phyloP scores from a whole-genome alignment of 1,139 yeast genomes.

The Zygoascus hellenicus region DNA sequence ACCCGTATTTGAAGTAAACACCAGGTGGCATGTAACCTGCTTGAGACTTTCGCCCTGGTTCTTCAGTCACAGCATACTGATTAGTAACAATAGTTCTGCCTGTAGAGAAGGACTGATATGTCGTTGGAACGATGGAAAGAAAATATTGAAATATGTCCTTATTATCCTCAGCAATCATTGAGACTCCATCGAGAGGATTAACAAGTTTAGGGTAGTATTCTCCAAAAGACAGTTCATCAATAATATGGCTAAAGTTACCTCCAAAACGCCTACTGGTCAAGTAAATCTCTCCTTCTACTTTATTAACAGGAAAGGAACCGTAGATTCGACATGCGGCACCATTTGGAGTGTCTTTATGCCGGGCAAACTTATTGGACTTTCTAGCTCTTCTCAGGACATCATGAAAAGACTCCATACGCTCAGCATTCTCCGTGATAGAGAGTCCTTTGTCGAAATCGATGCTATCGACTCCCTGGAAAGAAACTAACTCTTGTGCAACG shows the following conservation, averaged over 20 bases:
- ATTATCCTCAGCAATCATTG: slow-evolving; percentile 37
- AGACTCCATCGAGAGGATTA: slow-evolving; percentile 69
- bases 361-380: slow-evolving; percentile 54
- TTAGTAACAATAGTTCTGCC: slow-evolving; percentile 74
- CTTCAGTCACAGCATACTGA: slow-evolving; percentile 77
- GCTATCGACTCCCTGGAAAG: slow-evolving; percentile 31
- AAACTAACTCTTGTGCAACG: slow-evolving; percentile 68
- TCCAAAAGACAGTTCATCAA: slow-evolving; percentile 87
- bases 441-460: slow-evolving; percentile 4
- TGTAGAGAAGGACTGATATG: slow-evolving; percentile 51
- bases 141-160: slow-evolving; percentile 46
- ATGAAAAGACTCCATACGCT: slow-evolving; percentile 20
- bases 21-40: slow-evolving; percentile 52
- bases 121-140: slow-evolving; percentile 79
- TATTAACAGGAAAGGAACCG: slow-evolving; percentile 82
- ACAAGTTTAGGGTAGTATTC: slow-evolving; percentile 78
- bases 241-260: slow-evolving; percentile 73
- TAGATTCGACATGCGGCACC: slow-evolving; percentile 83
- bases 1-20: slow-evolving; percentile 73
- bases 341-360: slow-evolving; percentile 29
- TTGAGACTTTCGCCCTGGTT: slow-evolving; percentile 32
- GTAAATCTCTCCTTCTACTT: slow-evolving; percentile 79
- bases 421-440: slow-evolving; percentile 11
- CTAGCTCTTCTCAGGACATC: slow-evolving; percentile 23
- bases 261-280: slow-evolving; percentile 35